Conservation (phyloP, 2,329 filamentous ascomycete genomes). For the Cladorrhinum sp. region DNA sequence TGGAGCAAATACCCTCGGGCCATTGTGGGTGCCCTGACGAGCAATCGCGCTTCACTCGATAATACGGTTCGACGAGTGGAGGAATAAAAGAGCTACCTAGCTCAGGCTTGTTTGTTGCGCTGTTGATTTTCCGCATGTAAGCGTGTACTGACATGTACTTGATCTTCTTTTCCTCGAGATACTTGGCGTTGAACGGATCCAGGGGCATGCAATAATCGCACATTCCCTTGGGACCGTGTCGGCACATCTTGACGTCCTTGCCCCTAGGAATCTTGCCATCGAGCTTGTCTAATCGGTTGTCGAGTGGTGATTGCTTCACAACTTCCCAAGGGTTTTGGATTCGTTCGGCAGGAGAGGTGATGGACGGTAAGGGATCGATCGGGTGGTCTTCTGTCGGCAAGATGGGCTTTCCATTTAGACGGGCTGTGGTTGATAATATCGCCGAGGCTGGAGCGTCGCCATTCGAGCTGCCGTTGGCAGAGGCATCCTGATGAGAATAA, state of each 20-base stretch:
- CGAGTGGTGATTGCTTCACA: constrained; percentile 81
- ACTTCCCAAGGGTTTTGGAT: constrained; percentile 93
- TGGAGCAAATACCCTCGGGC: constrained; percentile 96
- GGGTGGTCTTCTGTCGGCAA: constrained; percentile 65
- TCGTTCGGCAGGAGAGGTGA: constrained; percentile 55
- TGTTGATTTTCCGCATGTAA: constrained; percentile 90
- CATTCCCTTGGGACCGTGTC: constrained; percentile 96
- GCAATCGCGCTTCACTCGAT: constrained; percentile 82
- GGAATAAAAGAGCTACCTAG: constrained; percentile 93
- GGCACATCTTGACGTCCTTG: constrained; percentile 81
- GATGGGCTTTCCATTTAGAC: constrained; percentile 76
- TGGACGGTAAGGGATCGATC: constrained; percentile 53
- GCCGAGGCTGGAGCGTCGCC: constrained; percentile 37
- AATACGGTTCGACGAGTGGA: constrained; percentile 88
- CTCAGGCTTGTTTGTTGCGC: constrained; percentile 94
- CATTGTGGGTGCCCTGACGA: constrained; percentile 90
- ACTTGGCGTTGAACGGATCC: constrained; percentile 87
- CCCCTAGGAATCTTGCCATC: constrained; percentile 84
- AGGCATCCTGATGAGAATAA: constrained; percentile 63
- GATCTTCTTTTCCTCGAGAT: constrained; percentile 93
- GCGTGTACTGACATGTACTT: constrained; percentile 97
- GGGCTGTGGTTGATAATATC: constrained; percentile 51
- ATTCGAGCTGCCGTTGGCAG: constrained; percentile 39
- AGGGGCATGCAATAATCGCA: constrained; percentile 98
- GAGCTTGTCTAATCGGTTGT: constrained; percentile 79